Conservation (phyloP, 495 filamentous ascomycete genomes). For the Letharia lupina region DNA sequence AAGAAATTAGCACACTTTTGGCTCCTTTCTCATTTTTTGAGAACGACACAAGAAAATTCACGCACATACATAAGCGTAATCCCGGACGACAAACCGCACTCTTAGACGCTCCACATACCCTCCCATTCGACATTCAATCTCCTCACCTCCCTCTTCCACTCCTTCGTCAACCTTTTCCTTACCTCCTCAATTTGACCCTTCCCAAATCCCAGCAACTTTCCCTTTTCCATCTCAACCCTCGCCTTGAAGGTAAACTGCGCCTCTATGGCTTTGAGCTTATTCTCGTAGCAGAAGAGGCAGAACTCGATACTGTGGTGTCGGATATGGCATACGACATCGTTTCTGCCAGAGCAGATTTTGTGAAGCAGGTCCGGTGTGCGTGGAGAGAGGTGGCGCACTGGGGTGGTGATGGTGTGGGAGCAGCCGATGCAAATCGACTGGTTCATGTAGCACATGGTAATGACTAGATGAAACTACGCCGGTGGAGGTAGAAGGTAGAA, state of each 20-base stretch:
- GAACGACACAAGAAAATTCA: too few relatives aligned
- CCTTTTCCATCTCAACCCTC: not conserved
- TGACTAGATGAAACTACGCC: not conserved
- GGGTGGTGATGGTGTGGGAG: slow-evolving; percentile 1
- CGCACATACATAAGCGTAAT: too few relatives aligned
- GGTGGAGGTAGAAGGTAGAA: too few relatives aligned
- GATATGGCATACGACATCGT: not conserved
- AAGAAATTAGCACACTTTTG: too few relatives aligned
- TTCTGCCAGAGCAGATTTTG: not conserved
- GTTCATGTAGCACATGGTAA: not conserved
- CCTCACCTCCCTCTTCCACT: slow-evolving; percentile 1
- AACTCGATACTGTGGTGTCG: not conserved
- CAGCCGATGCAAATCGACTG: not conserved
- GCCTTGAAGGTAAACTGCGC: not conserved
- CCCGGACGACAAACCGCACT: not conserved
- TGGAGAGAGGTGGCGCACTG: not conserved
- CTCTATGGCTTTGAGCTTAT: not conserved
- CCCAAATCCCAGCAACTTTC: not conserved
- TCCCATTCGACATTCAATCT: slow-evolving; percentile 1
- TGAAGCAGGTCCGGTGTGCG: not conserved
- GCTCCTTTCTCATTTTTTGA: too few relatives aligned
- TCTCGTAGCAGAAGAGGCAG: not conserved
- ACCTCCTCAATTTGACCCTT: not conserved
- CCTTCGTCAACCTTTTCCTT: not conserved
- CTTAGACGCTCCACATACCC: not conserved